Conservation (phyloP, 192 early-diverging fungal species). For the Coemansia sp. region DNA sequence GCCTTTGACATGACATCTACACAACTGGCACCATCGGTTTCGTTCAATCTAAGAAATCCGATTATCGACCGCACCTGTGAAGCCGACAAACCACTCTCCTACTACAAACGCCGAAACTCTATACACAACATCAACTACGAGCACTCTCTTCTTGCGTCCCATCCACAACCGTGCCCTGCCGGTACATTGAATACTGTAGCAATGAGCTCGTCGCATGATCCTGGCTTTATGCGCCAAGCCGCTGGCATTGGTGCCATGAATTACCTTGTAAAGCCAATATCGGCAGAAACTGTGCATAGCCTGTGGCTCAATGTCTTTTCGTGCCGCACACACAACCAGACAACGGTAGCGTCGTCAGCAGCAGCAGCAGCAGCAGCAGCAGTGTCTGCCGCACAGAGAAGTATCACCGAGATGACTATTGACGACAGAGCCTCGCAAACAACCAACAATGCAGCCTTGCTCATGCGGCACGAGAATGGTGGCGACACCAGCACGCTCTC, state of each 20-base stretch:
- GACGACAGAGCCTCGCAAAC: slow-evolving; percentile 3
- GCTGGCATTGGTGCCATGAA: slow-evolving; percentile 53
- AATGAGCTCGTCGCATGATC: slow-evolving; percentile 53
- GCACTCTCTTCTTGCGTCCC: neutral
- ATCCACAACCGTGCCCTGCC: neutral
- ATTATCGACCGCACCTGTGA: neutral
- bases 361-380: slow-evolving; percentile 2
- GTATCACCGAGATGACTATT: neutral
- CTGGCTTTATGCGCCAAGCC: slow-evolving; percentile 53
- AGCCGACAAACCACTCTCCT: neutral
- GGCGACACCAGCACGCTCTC: slow-evolving; percentile 22
- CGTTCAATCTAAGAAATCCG: neutral
- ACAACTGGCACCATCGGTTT: slow-evolving; percentile 23
- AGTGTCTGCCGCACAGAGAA: neutral
- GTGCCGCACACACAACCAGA: slow-evolving; percentile 38
- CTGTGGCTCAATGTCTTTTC: slow-evolving; percentile 57
- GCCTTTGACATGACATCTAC: slow-evolving; percentile 22
- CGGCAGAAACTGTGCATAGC: slow-evolving; percentile 51
- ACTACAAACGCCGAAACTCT: slow-evolving; percentile 46
- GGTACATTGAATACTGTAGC: slow-evolving; percentile 27
- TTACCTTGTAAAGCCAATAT: slow-evolving; percentile 58
- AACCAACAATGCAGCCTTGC: slow-evolving; percentile 4
- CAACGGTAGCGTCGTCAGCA: slow-evolving; percentile 6
- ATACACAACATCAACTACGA: slow-evolving; percentile 4
- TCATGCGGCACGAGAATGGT: slow-evolving; percentile 3